Evolutionary conservation across 2,329 filamentous ascomycete species (phyloP), one percentile per base, ranked within the genome.

Genomic region (Fusarium avenaceum): DNA sequence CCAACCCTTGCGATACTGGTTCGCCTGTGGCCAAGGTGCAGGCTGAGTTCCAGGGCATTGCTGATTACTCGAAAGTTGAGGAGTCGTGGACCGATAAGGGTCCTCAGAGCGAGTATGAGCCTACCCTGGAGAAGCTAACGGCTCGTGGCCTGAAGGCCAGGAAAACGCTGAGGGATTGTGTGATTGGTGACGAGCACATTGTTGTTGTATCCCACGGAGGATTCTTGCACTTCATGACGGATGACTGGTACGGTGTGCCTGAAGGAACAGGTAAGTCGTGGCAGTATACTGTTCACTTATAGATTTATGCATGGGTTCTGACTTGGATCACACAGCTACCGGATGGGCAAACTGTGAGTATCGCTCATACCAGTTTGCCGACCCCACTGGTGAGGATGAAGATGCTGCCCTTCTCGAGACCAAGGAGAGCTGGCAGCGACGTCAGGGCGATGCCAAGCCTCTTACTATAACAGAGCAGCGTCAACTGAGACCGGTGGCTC

Each of bases 191-290:
- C 72, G 82, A 81, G 5, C 86, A 95, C 71, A 86, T 97, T 28
- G 88, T 90, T 0, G 84, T 94, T 3, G 92, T 96, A 9, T 91
- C 92, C 4, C 94, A 97, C 73, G 94, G 94, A 3, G 92, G 91
- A 1, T 92, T 94, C 71, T 76, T 97, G 72, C 94, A 97, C 77
- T 96, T 93, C 73, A 81, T 97, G 66, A 96, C 92, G 0, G 87
- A 94, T 70, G 93, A 97, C 74, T 96, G 90, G 88, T 83, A 88
- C 54, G 91, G 89, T 42, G 85, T 86, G 24, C 76, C 79, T 72
- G 72, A 82, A 5, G 72, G 73, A 1, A 66, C 63, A 60, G 80
- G 83, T 84, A 77, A 57, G 82, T 75, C 19, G 24, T 15, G 24
- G 9, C 28, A 22, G 26, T 7, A n/a, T 15, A 30, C 17, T 35